Evolutionary conservation across 768 basidiomycete genomes (phyloP), one percentile per base, ranked within the genome.

Genomic region (Lentinula aciculospora): DNA sequence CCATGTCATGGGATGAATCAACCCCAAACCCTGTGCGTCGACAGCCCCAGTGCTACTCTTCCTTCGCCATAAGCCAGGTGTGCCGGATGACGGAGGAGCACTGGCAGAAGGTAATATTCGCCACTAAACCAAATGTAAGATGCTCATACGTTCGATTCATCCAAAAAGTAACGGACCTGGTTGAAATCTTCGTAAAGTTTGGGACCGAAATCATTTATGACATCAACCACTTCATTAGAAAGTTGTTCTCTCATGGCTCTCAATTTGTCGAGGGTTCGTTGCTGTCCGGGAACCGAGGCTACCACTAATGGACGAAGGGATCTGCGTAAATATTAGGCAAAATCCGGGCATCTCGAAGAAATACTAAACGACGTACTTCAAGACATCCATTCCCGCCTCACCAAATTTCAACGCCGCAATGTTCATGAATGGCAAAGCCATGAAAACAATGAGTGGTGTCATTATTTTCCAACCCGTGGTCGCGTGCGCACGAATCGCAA

Each of bases 351-450:
- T 53, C 9, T 19, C n/a, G 4, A 48, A 49, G n/a, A 60, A 17
- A 31, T 9, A 23, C 10, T 32, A 39, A 23, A 28, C 12, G 4
- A 73, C 89, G 63, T 64, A 95, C 94, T 98, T 98, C 55, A 94
- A 78, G 27, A 98, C 94, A 65, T 98, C 96, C 84, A 97, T 88
- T 23, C 95, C 96, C 32, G 95, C 96, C 69, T 98, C 96, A 42
- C 96, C 96, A 65, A 98, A 98, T 71, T 97, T 96, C 53, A 98
- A 81, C 5, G 96, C 92, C 4, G 93, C 92, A 66, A 89, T 92
- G 57, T 91, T 94, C 76, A 96, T 88, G 69, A 92, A 83, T 13
- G 96, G 96, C 29, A 98, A 71, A 2, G 84, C 76, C 19, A 81
- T 74, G 58, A 90, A 74, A 57, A 94, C 85, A 8, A 90, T 66